phyloP scores from a whole-genome alignment of 2,329 filamentous ascomycete genomes.

The Nemania sp. region DNA sequence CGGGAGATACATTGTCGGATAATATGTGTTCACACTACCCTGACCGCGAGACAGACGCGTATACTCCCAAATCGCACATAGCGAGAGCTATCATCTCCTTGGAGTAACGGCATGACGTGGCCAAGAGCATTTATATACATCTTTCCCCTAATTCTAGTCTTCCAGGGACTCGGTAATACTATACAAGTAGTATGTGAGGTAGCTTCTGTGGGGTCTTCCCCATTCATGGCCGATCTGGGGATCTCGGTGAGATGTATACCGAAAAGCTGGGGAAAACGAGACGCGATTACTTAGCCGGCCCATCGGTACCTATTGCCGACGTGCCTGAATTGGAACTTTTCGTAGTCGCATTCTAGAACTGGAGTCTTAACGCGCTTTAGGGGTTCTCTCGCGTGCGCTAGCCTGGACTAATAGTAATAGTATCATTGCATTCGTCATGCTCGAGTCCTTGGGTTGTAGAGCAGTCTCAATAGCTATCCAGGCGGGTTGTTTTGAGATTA shows the following conservation, averaged over 20 bases:
- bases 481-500: too few species aligned
- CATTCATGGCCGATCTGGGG: conserved; percentile 12
- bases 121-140: conserved; percentile 16
- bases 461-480: too few species aligned
- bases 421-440: too few species aligned
- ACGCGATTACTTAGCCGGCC: neutral
- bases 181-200: conserved; percentile 13
- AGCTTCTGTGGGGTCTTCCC: conserved; percentile 34
- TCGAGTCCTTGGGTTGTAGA: too few species aligned
- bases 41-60: too few species aligned
- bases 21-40: neutral
- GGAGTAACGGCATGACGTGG: too few species aligned
- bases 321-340: neutral
- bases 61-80: too few species aligned
- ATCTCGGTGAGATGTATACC: conserved; percentile 23
- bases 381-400: too few species aligned
- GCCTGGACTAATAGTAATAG: too few species aligned
- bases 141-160: too few species aligned
- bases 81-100: too few species aligned
- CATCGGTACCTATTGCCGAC: neutral
- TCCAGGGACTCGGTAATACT: conserved; percentile 15
- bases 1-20: conserved; percentile 12
- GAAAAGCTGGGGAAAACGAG: conserved; percentile 19
- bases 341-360: neutral
- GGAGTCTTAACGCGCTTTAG: too few species aligned